Base-by-base conservation (phyloP, 2,329 filamentous ascomycete species). In the Xylariaceae sp. region DNA sequence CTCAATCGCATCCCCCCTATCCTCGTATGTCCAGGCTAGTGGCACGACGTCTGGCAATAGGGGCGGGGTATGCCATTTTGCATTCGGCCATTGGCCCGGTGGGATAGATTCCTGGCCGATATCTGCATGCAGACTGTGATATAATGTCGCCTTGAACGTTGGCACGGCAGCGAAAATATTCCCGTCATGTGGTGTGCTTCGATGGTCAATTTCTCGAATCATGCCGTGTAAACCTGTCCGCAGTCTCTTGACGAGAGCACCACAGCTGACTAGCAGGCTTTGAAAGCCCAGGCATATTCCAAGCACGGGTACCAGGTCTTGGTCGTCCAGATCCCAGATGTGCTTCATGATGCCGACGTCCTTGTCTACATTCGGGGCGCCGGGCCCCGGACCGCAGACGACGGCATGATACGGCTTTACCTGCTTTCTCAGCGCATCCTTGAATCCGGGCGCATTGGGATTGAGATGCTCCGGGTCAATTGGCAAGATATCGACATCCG, bases 241-340 rank as follows among this genome's bases (percentile, higher is more conserved):
- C 54, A 96, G 73, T 58, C 83, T 80, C 50, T 82, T 75, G 19
- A 95, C 82, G 6, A 72, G 70, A 1, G 84, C 85, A 1, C 88
- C 88, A 62, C 86, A 85, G 7, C 81, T 80, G 46, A 83, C 74
- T 47, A 86, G 85, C 44, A 96, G 74, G 63, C 87, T 91, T 71
- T 96, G 91, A 60, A 95, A 95, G 0, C 91, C 91, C 0, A 96
- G 79, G 63, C 91, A 96, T 43, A 96, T 89, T 0, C 91, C 94
- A 35, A 99, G 75, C 0, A 95, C 85, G 0, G 94, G 94, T 1
- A 95, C 63, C 8, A 85, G 60, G 12, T 84, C 70, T 3, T 77
- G 72, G 2, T 80, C 76, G 2, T 76, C 71, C 12, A 92, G 74
- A 4, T 73, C 72, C 90, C 91, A 97, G 3, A 97, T 76, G 58